phyloP scores from a whole-genome alignment of 116 monocot genomes.

The Dioscorea cayenensis region DNA sequence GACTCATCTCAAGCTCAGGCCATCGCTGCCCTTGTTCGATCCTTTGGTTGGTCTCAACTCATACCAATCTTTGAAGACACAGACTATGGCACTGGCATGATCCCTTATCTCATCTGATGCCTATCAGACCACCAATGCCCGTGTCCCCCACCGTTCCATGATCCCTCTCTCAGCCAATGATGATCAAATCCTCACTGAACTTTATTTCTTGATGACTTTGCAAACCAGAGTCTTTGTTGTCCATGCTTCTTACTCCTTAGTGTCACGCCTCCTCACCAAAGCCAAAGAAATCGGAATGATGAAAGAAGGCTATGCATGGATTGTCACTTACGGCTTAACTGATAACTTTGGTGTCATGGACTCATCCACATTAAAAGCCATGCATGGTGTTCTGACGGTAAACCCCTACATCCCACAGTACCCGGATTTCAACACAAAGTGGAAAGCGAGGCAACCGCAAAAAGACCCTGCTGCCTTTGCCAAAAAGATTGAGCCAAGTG shows the following conservation, averaged over 20 bases:
- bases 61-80: slow-evolving; percentile 41
- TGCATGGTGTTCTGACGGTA: slow-evolving; percentile 40
- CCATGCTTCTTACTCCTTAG: slow-evolving; percentile 21
- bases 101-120: slow-evolving; percentile 40
- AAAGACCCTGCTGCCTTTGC: slow-evolving; percentile 5
- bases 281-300: slow-evolving; percentile 23
- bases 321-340: slow-evolving; percentile 27
- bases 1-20: slow-evolving; percentile 18
- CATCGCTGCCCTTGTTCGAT: slow-evolving; percentile 23
- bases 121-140: slow-evolving; percentile 8
- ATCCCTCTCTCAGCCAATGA: slow-evolving; percentile 14
- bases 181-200: slow-evolving; percentile 15
- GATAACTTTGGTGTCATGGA: slow-evolving; percentile 14
- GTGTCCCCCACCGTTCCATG: slow-evolving; percentile 23
- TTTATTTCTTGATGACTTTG: slow-evolving; percentile 22
- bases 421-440: slow-evolving; percentile 17
- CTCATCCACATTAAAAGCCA: slow-evolving; percentile 2
- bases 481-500: slow-evolving; percentile 5
- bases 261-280: slow-evolving; percentile 10
- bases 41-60: slow-evolving; percentile 31
- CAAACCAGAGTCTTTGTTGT: slow-evolving; percentile 52
- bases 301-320: slow-evolving; percentile 30
- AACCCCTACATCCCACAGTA: slow-evolving; percentile 3
- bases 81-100: slow-evolving; percentile 29
- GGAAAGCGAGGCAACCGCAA: slow-evolving; percentile 18